phyloP scores from a whole-genome alignment of 2,329 filamentous ascomycete genomes.

The Colletotrichum tropicale region DNA sequence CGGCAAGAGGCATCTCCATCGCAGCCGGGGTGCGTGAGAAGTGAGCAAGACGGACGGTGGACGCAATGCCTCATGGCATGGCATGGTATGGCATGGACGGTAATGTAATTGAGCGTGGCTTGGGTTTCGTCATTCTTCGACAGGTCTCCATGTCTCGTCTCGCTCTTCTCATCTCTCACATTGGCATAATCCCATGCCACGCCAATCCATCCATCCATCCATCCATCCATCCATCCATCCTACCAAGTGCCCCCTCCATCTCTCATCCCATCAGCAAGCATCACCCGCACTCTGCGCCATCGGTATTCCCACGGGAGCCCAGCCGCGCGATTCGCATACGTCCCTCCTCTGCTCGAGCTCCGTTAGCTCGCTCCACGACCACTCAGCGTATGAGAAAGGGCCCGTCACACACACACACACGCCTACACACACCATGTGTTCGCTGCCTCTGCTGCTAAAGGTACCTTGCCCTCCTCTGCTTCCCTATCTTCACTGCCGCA shows the following conservation, averaged over 20 bases:
- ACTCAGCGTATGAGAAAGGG: background rate
- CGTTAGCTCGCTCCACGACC: background rate
- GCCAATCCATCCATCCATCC: background rate
- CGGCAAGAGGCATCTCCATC: background rate
- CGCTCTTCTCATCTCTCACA: slow-evolving; percentile 1
- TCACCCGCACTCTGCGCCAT: background rate
- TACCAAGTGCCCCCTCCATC: background rate
- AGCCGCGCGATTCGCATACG: background rate
- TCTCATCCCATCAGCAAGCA: background rate
- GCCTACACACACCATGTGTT: background rate
- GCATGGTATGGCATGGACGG: background rate
- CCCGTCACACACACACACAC: slow-evolving; percentile 2
- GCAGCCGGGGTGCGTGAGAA: background rate
- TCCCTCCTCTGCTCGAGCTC: background rate
- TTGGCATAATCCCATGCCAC: background rate
- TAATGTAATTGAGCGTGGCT: background rate
- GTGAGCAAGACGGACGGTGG: background rate
- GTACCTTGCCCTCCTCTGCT: background rate
- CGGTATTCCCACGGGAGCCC: background rate
- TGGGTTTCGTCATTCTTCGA: background rate
- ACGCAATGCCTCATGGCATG: background rate
- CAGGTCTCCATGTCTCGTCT: background rate
- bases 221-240: background rate
- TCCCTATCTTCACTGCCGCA: background rate
- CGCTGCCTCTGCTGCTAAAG: background rate